Evolutionary conservation across 2,329 filamentous ascomycete species (phyloP).

Genomic region (Alternaria atra): DNA sequence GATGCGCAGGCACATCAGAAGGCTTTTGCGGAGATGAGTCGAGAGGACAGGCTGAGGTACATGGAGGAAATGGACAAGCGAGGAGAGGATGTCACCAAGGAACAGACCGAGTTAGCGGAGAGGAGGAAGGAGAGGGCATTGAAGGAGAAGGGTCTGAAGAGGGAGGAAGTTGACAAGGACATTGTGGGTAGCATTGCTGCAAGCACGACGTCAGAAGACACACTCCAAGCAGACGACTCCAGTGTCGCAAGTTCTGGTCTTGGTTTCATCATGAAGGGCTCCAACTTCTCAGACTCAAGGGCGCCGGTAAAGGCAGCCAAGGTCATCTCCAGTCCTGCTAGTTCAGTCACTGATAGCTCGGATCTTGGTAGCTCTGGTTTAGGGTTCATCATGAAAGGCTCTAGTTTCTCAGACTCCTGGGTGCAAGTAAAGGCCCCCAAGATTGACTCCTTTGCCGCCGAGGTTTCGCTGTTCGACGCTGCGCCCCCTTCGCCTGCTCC

Average conservation of each 20-base stretch:
- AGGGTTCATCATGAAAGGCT: slow-evolving; percentile 41
- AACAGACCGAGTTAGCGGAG: slow-evolving; percentile 59
- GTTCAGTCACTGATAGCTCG: slow-evolving; percentile 9
- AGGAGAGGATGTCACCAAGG: slow-evolving; percentile 60
- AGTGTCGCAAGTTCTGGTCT: slow-evolving; percentile 25
- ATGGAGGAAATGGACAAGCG: slow-evolving; percentile 64
- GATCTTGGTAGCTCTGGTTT: slow-evolving; percentile 23
- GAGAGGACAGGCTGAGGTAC: slow-evolving; percentile 69
- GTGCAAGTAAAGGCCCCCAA: slow-evolving; percentile 16
- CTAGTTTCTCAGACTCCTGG: slow-evolving; percentile 26
- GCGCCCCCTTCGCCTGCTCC: slow-evolving; percentile 18
- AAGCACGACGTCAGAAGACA: slow-evolving; percentile 23
- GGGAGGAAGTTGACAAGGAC: slow-evolving; percentile 17
- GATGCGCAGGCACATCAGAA: slow-evolving; percentile 75
- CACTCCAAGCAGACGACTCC: slow-evolving; percentile 19
- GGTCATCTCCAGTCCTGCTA: slow-evolving; percentile 4
- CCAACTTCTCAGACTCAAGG: slow-evolving; percentile 25
- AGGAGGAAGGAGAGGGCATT: slow-evolving; percentile 60
- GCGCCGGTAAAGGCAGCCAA: background rate
- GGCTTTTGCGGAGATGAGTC: slow-evolving; percentile 67
- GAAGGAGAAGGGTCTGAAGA: slow-evolving; percentile 57
- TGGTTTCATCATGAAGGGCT: slow-evolving; percentile 40
- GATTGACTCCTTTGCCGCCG: slow-evolving; percentile 12
- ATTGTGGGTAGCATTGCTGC: slow-evolving; percentile 19
- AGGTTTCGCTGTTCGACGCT: slow-evolving; percentile 40